A percentile compares a stretch with the other conserved stretches of the same genome.
Conservation (phyloP, 257 asterid species). For the Penstemon eatonii region DNA sequence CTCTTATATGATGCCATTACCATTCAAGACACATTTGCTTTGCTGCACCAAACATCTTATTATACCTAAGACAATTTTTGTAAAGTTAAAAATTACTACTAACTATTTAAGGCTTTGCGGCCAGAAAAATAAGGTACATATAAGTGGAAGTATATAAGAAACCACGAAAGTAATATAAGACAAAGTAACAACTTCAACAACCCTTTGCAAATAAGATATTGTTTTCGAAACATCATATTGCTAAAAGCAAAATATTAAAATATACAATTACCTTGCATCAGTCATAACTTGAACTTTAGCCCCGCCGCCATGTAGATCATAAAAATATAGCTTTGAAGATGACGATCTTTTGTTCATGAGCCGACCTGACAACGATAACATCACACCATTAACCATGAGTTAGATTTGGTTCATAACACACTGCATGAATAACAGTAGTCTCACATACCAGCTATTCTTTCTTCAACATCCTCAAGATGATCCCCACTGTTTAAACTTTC, state of each 20-base stretch:
- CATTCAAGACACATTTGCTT: not conserved
- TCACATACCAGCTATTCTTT: constrained; percentile 67
- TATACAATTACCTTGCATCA: constrained; percentile 61
- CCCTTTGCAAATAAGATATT: no score
- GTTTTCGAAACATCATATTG: constrained; percentile 4
- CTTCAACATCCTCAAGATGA: constrained; percentile 69
- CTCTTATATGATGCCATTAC: not conserved
- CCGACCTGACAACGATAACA: constrained; percentile 52
- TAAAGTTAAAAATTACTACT: no score
- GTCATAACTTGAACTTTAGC: constrained; percentile 89
- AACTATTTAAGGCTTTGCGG: not conserved
- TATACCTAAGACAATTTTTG: not conserved
- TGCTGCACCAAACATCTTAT: not conserved
- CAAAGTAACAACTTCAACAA: not conserved
- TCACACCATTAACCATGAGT: constrained; percentile 3
- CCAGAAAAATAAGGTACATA: not conserved
- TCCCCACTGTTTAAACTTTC: constrained; percentile 54
- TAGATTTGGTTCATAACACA: not conserved
- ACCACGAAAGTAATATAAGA: not conserved
- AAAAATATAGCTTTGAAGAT: constrained; percentile 74
- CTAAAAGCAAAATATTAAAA: not conserved
- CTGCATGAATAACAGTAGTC: constrained; percentile 1
- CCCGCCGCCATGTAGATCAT: constrained; percentile 78
- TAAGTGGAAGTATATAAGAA: not conserved
- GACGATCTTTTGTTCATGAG: constrained; percentile 77